A percentile compares a stretch with the other conserved stretches of the same genome.
Evolutionary conservation across 2,329 filamentous ascomycete species (phyloP).

Genomic region (Pseudonectria foliicola): DNA sequence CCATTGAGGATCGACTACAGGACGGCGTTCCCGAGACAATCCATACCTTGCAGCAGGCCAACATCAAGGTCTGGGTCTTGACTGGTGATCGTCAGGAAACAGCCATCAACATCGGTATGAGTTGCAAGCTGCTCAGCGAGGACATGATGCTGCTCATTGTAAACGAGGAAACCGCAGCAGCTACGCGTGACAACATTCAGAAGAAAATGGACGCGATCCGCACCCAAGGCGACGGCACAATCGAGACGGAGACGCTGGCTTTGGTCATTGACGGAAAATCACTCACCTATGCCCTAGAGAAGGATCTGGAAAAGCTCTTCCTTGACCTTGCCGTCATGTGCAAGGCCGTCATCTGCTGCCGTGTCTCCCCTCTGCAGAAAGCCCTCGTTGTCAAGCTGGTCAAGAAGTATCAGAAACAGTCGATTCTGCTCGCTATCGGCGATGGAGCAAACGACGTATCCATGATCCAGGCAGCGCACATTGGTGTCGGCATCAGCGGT

Average conservation of each 20-base stretch:
- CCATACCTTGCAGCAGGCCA: conserved; percentile 89
- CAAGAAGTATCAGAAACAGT: conserved; percentile 82
- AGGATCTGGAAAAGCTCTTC: conserved; percentile 88
- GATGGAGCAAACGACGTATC: conserved; percentile 99
- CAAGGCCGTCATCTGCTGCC: conserved; percentile 97
- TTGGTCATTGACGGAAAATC: conserved; percentile 96
- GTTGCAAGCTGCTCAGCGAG: conserved; percentile 94
- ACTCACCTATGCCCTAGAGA: conserved; percentile 85
- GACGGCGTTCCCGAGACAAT: conserved; percentile 98
- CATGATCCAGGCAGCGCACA: conserved; percentile 98
- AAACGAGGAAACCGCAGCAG: conserved; percentile 76
- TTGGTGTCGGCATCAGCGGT: conserved; percentile 95
- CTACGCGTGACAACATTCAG: conserved; percentile 78
- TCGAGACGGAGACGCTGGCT: conserved; percentile 80
- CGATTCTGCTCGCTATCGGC: conserved; percentile 89
- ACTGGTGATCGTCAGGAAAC: conserved; percentile 98
- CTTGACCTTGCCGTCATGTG: conserved; percentile 90
- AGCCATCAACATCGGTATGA: conserved; percentile 99
- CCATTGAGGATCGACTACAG: conserved; percentile 93
- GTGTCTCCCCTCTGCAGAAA: conserved; percentile 95
- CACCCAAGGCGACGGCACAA: conserved; percentile 68
- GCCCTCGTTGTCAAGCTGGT: conserved; percentile 96
- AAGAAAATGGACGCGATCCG: conserved; percentile 91
- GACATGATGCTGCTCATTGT: conserved; percentile 97
- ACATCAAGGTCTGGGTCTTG: conserved; percentile 97